These are phyloP conservation scores for Xylariaceae sp. DNA, from an alignment of 2,329 filamentous ascomycete species.

Conservation along the genomic window DNA sequence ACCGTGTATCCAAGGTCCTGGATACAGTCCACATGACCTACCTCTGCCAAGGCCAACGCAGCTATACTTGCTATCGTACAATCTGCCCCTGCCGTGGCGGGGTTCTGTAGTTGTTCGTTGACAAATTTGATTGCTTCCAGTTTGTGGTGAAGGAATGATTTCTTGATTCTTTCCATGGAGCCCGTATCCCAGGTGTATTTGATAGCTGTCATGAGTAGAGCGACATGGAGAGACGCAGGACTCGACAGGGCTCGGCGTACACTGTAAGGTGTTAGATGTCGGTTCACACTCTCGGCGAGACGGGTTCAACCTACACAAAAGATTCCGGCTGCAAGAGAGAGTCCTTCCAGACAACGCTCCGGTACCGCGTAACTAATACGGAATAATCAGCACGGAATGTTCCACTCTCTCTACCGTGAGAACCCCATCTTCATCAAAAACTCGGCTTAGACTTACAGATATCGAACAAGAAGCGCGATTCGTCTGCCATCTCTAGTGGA, in stretches of 20 bases:
- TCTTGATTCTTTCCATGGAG: slow-evolving; percentile 24
- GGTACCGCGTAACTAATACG: slow-evolving; percentile 21
- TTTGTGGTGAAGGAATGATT: slow-evolving; percentile 24
- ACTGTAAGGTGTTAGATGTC: slow-evolving; percentile 13
- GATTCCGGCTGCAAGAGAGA: slow-evolving; percentile 17
- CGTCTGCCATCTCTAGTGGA: slow-evolving; percentile 21
- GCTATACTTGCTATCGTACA: slow-evolving; percentile 24
- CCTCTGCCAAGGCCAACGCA: slow-evolving; percentile 23
- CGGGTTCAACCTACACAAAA: slow-evolving; percentile 13
- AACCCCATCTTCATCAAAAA: not conserved
- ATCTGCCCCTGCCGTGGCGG: slow-evolving; percentile 16
- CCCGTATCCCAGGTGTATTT: slow-evolving; percentile 26
- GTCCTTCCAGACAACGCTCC: slow-evolving; percentile 21
- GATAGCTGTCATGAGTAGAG: slow-evolving; percentile 23
- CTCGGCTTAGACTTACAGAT: slow-evolving; percentile 18
- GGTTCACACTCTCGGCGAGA: not conserved
- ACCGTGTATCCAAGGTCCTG: not conserved
- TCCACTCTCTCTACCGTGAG: not conserved
- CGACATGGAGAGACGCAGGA: slow-evolving; percentile 24
- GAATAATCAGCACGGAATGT: slow-evolving; percentile 3
- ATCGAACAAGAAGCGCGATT: slow-evolving; percentile 22
- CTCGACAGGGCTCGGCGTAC: slow-evolving; percentile 22
- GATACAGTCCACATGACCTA: slow-evolving; percentile 5
- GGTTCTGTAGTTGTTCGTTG: slow-evolving; percentile 24
- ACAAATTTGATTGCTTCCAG: slow-evolving; percentile 26